Conservation (phyloP, 2,329 filamentous ascomycete genomes). For the Talaromyces sp. region DNA sequence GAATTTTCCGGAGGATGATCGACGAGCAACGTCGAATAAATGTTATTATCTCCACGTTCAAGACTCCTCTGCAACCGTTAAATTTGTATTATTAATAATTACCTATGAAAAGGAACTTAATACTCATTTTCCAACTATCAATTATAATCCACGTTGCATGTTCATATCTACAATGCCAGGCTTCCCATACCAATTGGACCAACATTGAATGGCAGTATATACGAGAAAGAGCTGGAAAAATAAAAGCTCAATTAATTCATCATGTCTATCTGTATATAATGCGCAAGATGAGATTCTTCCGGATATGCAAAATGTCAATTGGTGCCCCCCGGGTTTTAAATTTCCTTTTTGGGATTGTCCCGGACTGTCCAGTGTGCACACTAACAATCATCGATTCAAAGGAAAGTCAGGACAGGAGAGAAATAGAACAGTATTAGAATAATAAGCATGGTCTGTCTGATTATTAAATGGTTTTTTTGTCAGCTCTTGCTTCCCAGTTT, state of each 20-base stretch:
- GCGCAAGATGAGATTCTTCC: neutral
- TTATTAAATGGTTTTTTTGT: neutral
- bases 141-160: too few relatives aligned
- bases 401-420: too few relatives aligned
- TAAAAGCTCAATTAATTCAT: neutral
- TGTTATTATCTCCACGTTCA: neutral
- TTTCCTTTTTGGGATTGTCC: neutral
- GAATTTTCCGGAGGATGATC: neutral
- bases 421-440: neutral
- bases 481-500: too few relatives aligned
- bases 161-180: too few relatives aligned
- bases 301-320: neutral
- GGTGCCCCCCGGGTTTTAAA: neutral
- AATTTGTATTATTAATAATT: neutral
- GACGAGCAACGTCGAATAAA: neutral
- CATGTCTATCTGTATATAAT: neutral
- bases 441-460: neutral
- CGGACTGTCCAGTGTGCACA: neutral
- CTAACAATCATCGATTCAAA: neutral
- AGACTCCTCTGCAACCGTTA: neutral
- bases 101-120: neutral
- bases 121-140: neutral
- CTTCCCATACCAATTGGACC: neutral
- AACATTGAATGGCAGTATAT: neutral
- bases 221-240: neutral